Evolutionary conservation across 768 basidiomycete genomes (phyloP).

Genomic region (Hysterangium stoloniferum): DNA sequence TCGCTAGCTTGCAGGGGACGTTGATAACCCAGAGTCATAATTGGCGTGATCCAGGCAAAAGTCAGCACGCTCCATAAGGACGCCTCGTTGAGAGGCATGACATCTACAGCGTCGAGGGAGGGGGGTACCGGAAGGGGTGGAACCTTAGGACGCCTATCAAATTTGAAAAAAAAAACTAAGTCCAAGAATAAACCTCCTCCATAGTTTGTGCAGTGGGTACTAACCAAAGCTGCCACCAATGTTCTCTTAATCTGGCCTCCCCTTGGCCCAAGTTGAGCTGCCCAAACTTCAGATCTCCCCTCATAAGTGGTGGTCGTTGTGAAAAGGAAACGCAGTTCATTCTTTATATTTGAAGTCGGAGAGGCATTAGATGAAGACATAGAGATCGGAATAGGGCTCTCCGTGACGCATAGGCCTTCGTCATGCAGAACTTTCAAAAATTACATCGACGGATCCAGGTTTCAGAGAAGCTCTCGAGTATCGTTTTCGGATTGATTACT

Average conservation of each 20-base stretch:
- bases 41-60: conserved; percentile 53
- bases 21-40: conserved; percentile 55
- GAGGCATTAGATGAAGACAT: too few species aligned
- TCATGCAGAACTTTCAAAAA: too few species aligned
- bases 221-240: neutral
- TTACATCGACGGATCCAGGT: too few species aligned
- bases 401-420: too few species aligned
- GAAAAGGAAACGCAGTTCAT: too few species aligned
- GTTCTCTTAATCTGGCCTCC: neutral
- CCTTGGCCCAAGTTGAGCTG: neutral
- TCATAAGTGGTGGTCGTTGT: too few species aligned
- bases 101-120: conserved; percentile 49
- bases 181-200: neutral
- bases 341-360: too few species aligned
- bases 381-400: too few species aligned
- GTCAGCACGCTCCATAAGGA: conserved; percentile 53
- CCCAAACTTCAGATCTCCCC: too few species aligned
- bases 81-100: conserved; percentile 54
- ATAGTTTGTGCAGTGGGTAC: neutral
- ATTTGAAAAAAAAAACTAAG: too few species aligned
- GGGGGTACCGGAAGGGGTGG: conserved; percentile 49
- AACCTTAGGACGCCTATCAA: conserved; percentile 46
- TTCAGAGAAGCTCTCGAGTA: too few species aligned
- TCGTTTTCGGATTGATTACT: too few species aligned
- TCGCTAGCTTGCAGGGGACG: conserved; percentile 69